phyloP scores from a whole-genome alignment of 805 yeast genomes.

The Tanozyma kutaoensis region DNA sequence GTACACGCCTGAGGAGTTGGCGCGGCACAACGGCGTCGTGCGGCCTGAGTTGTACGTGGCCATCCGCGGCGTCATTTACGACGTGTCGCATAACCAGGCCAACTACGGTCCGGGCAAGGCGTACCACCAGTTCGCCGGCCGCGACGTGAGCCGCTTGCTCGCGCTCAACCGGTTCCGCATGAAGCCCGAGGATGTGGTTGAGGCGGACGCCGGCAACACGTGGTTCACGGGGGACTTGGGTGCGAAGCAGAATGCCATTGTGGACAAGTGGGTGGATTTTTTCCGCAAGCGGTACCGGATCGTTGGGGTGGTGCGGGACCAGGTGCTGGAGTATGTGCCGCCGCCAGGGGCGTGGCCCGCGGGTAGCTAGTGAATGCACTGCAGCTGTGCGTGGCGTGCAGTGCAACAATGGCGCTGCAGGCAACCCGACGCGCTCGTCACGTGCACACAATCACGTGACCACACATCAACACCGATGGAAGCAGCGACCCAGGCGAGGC shows the following conservation, averaged over 20 bases:
- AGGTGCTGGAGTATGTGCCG: conserved; percentile 2
- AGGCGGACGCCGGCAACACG: conserved; percentile 11
- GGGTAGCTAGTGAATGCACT: conserved; percentile 4
- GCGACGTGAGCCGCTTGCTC: conserved; percentile 65
- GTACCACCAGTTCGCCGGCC: conserved; percentile 61
- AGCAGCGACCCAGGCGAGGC: too few relatives aligned
- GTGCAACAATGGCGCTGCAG: conserved; percentile 4
- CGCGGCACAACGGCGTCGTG: conserved; percentile 17
- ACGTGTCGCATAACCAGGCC: conserved; percentile 51
- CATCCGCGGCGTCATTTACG: conserved; percentile 66
- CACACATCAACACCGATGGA: too few relatives aligned
- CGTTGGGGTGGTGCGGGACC: conserved; percentile 24
- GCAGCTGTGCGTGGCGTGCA: not conserved
- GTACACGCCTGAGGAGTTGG: conserved; percentile 19
- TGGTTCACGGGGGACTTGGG: conserved; percentile 41
- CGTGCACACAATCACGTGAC: not conserved
- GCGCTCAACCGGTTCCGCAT: conserved; percentile 41
- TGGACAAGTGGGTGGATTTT: conserved; percentile 69
- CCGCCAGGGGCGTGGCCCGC: too few relatives aligned
- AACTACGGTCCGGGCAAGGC: conserved; percentile 71
- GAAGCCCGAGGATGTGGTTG: conserved; percentile 12
- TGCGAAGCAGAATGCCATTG: conserved; percentile 43
- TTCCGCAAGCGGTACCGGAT: conserved; percentile 30
- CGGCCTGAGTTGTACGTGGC: conserved; percentile 46
- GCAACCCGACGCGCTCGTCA: conserved; percentile 4